Percentiles rank a stretch among this genome's conserved stretches.
phyloP scores from a whole-genome alignment of 805 yeast species.

The Yamadazyma laniorum region DNA sequence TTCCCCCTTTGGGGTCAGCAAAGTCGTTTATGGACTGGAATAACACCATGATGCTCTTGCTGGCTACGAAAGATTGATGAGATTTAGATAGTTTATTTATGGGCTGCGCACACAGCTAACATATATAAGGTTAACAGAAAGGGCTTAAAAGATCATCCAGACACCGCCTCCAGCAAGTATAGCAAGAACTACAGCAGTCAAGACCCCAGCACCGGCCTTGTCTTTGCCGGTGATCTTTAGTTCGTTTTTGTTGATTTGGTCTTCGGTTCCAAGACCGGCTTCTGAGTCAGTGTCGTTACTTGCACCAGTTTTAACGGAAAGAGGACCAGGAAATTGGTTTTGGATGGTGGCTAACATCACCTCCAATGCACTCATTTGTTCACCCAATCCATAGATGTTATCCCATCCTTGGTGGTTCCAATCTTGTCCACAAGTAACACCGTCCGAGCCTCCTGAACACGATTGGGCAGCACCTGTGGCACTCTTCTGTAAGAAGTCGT shows the following conservation, averaged over 20 bases:
- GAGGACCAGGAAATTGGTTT: constrained; percentile 28
- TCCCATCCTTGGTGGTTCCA: constrained; percentile 69
- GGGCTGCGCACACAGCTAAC: too few species aligned
- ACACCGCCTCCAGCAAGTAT: constrained; percentile 61
- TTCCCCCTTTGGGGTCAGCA: constrained; percentile 37
- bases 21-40: constrained; percentile 39
- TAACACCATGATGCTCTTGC: constrained; percentile 31
- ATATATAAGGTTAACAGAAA: too few species aligned
- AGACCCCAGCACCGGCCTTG: constrained; percentile 85
- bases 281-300: constrained; percentile 31
- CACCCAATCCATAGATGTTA: constrained; percentile 73
- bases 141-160: constrained; percentile 79
- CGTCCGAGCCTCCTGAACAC: constrained; percentile 83
- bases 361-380: constrained; percentile 79
- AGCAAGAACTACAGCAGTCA: constrained; percentile 73
- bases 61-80: too few species aligned
- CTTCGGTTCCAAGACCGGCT: constrained; percentile 36
- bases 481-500: constrained; percentile 42
- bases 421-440: constrained; percentile 78
- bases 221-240: constrained; percentile 59
- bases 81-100: too few species aligned
- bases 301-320: constrained; percentile 36
- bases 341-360: constrained; percentile 43
- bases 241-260: constrained; percentile 38
- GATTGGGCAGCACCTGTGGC: constrained; percentile 74